These are phyloP conservation scores for Ogataea ramenticola DNA, from an alignment of 805 yeast genomes.

Conservation along the genomic window DNA sequence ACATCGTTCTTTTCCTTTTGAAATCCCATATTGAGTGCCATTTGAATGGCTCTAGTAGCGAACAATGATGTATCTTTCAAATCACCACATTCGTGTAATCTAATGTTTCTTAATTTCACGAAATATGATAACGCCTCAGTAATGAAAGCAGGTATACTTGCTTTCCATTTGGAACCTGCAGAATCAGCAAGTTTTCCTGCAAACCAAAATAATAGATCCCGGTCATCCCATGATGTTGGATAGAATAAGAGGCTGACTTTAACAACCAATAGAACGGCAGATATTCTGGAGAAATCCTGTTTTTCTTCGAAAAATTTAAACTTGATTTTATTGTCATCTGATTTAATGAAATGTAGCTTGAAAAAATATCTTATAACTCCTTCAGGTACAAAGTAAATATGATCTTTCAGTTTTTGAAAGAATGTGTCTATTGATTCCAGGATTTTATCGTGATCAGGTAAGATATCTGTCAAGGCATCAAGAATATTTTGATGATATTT, in stretches of 20 bases:
- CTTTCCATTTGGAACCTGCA: slow-evolving; percentile 7
- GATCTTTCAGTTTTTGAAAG: neutral
- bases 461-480: slow-evolving; percentile 6
- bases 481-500: neutral
- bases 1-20: slow-evolving; percentile 6
- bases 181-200: slow-evolving; percentile 11
- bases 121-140: slow-evolving; percentile 2
- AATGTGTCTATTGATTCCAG: slow-evolving; percentile 2
- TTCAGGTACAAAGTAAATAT: slow-evolving; percentile 13
- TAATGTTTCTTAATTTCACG: slow-evolving; percentile 10
- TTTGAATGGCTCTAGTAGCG: slow-evolving; percentile 12
- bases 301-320: slow-evolving; percentile 8
- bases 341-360: slow-evolving; percentile 6
- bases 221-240: neutral
- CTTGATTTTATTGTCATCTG: slow-evolving; percentile 4
- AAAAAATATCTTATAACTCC: slow-evolving; percentile 5
- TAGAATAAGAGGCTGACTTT: slow-evolving; percentile 2
- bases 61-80: slow-evolving; percentile 10
- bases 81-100: slow-evolving; percentile 12
- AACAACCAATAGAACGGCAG: slow-evolving; percentile 12
- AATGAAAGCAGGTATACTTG: slow-evolving; percentile 12
- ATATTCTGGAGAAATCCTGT: slow-evolving; percentile 15
- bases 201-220: slow-evolving; percentile 12
- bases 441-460: slow-evolving; percentile 10
- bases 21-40: slow-evolving; percentile 16